A percentile compares a stretch with the other conserved stretches of the same genome.
phyloP scores from a whole-genome alignment of 768 basidiomycete species.

The Guyanaporus albipodus region DNA sequence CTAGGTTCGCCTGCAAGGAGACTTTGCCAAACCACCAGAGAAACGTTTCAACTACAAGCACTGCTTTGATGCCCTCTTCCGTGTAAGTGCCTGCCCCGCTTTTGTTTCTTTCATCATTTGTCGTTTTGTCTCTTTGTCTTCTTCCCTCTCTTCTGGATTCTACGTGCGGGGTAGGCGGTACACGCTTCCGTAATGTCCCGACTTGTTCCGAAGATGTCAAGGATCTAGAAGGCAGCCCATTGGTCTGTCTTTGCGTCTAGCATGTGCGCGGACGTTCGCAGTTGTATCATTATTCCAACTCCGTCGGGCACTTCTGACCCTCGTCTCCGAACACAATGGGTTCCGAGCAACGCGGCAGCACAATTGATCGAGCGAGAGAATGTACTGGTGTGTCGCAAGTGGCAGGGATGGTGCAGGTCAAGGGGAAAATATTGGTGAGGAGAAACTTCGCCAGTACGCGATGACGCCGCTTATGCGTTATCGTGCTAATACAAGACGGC shows the following conservation, averaged over 20 bases:
- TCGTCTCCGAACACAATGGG: neutral
- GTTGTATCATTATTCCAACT: too few relatives aligned
- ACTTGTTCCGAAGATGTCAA: constrained; percentile 3
- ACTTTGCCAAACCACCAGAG: constrained; percentile 84
- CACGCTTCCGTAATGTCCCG: neutral
- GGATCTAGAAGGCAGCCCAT: neutral
- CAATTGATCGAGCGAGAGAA: too few relatives aligned
- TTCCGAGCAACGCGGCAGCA: neutral
- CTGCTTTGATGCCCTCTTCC: constrained; percentile 81
- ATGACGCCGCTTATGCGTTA: constrained; percentile 4
- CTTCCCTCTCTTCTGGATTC: neutral
- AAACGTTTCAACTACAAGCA: constrained; percentile 89
- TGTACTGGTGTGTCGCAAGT: neutral
- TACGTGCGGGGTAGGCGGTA: neutral
- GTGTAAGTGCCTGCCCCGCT: constrained; percentile 50
- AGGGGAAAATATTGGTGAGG: neutral
- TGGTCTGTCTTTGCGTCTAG: neutral
- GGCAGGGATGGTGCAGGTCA: neutral
- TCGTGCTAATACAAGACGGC: neutral
- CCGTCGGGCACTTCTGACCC: neutral
- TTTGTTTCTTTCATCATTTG: neutral
- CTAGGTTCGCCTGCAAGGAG: constrained; percentile 80
- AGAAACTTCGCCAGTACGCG: constrained; percentile 1
- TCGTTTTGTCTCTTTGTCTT: neutral
- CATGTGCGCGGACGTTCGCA: too few relatives aligned